Evolutionary conservation across 495 filamentous ascomycete genomes (phyloP).

Genomic region (Aspergillus nanangensis): DNA sequence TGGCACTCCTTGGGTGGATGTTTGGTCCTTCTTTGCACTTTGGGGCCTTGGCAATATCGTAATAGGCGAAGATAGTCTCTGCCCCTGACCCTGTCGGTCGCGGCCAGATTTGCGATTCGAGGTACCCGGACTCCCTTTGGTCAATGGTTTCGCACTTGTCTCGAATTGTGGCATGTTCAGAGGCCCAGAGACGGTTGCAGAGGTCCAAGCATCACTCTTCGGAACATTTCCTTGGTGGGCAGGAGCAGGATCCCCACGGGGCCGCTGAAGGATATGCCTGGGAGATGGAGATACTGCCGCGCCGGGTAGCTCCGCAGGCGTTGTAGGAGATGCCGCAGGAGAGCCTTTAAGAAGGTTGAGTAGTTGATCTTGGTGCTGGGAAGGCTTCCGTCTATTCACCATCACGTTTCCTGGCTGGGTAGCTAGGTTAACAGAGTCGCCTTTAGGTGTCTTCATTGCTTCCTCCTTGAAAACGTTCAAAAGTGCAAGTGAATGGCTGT

Average conservation of each 20-base stretch:
- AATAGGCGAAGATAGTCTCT: slow-evolving; percentile 36
- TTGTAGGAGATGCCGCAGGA: slow-evolving; percentile 11
- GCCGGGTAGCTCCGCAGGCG: slow-evolving; percentile 32
- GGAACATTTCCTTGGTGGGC: slow-evolving; percentile 10
- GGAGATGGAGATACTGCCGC: slow-evolving; percentile 21
- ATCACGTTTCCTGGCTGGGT: no score
- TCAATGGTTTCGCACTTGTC: slow-evolving; percentile 24
- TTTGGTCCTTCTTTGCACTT: slow-evolving; percentile 27
- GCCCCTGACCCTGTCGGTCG: slow-evolving; percentile 15
- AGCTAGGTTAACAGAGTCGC: no score
- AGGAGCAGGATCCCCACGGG: slow-evolving; percentile 17
- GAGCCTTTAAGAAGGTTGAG: slow-evolving; percentile 32
- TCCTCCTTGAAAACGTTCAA: slow-evolving; percentile 60
- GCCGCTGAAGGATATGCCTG: slow-evolving; percentile 37
- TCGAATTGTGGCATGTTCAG: slow-evolving; percentile 48
- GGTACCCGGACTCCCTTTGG: no score
- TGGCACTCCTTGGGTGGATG: slow-evolving; percentile 9
- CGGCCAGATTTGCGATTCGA: slow-evolving; percentile 19
- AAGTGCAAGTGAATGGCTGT: slow-evolving; percentile 56
- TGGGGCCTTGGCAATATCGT: slow-evolving; percentile 43
- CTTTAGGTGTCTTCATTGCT: slow-evolving; percentile 26
- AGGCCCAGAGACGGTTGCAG: slow-evolving; percentile 50
- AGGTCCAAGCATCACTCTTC: slow-evolving; percentile 19
- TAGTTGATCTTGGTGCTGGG: slow-evolving; percentile 38
- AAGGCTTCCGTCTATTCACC: slow-evolving; percentile 23